These are phyloP conservation scores for Cryphonectria carpinicola DNA, from an alignment of 2,329 filamentous ascomycete species.

Conservation along the genomic window DNA sequence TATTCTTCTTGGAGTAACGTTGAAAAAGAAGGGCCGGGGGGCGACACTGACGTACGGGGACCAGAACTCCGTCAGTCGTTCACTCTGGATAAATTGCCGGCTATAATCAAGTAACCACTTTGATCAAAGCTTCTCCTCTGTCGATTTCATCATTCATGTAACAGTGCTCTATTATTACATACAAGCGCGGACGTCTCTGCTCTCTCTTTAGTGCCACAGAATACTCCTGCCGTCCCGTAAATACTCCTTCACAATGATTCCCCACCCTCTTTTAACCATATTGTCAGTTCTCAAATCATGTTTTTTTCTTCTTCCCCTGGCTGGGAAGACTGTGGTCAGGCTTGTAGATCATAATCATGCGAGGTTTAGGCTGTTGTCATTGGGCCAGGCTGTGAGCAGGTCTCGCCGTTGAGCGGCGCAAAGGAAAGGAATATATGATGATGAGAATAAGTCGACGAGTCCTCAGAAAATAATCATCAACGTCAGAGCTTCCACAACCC, in stretches of 20 bases:
- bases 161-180: neutral
- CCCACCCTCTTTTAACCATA: neutral
- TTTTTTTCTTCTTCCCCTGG: no score
- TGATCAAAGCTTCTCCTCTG: neutral
- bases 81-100: constrained; percentile 23
- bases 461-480: no score
- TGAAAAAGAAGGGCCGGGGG: neutral
- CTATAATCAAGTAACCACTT: neutral
- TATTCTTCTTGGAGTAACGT: constrained; percentile 8
- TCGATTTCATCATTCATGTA: neutral
- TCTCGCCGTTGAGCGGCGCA: neutral
- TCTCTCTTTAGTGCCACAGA: neutral
- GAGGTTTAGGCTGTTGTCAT: neutral
- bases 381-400: neutral
- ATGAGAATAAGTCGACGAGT: no score
- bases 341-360: neutral
- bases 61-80: neutral
- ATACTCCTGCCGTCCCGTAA: no score
- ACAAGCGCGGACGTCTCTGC: neutral
- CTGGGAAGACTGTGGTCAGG: neutral
- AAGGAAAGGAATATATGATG: no score
- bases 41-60: neutral
- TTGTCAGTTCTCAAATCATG: neutral
- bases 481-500: no score
- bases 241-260: neutral